Conservation (phyloP, 768 basidiomycete species). For the Tulasnella sp. region DNA sequence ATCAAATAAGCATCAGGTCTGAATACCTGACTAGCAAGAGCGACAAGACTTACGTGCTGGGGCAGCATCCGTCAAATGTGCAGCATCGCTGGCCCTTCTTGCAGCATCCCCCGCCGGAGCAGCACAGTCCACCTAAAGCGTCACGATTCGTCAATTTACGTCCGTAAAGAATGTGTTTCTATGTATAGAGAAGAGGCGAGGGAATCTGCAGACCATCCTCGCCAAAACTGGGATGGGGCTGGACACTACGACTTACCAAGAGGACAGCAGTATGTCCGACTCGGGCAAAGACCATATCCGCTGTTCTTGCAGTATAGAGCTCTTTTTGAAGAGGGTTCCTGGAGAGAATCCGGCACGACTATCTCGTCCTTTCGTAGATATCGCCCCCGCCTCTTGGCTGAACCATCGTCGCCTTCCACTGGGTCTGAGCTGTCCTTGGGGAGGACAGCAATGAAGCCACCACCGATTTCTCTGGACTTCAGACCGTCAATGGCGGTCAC, state of each 20-base stretch:
- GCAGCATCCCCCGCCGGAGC: constrained; percentile 2
- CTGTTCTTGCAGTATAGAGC: not conserved
- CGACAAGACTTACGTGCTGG: not conserved
- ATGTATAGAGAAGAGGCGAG: not conserved
- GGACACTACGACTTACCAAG: not conserved
- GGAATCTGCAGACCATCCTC: too few relatives aligned
- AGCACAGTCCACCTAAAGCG: constrained; percentile 9
- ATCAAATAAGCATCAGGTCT: not conserved
- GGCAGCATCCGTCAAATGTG: not conserved
- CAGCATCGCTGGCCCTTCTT: not conserved
- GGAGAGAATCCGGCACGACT: not conserved
- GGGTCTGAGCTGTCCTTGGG: not conserved
- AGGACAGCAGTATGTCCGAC: not conserved
- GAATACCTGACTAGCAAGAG: not conserved
- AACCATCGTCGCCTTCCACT: not conserved
- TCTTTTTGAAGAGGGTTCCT: not conserved
- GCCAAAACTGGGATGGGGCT: not conserved
- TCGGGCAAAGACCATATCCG: constrained; percentile 4
- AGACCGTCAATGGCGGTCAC: not conserved
- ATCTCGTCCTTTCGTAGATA: not conserved
- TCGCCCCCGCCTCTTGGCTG: not conserved
- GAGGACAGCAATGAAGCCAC: not conserved
- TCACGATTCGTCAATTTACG: not conserved
- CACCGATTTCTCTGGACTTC: not conserved
- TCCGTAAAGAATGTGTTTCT: not conserved